Evolutionary conservation across 1,284 basidiomycete species (phyloP).

Genomic region (Cystobasidium sp.): DNA sequence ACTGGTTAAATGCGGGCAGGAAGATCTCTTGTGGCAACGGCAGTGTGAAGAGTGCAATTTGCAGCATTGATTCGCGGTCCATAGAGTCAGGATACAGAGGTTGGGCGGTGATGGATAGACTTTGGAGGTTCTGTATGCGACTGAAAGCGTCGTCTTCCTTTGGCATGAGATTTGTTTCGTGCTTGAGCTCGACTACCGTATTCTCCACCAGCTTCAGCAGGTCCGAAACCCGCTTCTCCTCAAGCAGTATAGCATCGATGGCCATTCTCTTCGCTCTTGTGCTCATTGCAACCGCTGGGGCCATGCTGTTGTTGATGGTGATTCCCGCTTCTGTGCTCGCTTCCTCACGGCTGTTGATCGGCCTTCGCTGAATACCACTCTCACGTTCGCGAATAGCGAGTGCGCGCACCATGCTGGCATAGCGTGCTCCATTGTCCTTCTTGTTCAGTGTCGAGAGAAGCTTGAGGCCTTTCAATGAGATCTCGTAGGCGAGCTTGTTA

Average conservation of each 20-base stretch:
- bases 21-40: conserved; percentile 34
- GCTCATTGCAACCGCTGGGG: not conserved
- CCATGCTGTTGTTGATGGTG: conserved; percentile 10
- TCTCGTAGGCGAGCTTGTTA: conserved; percentile 42
- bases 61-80: conserved; percentile 20
- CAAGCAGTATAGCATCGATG: conserved; percentile 8
- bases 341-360: conserved; percentile 27
- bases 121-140: conserved; percentile 18
- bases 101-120: conserved; percentile 26
- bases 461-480: conserved; percentile 27
- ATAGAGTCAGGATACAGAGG: conserved; percentile 22
- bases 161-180: conserved; percentile 41
- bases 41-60: conserved; percentile 31
- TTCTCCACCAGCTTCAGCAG: conserved; percentile 19
- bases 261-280: conserved; percentile 14
- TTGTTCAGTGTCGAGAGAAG: conserved; percentile 17
- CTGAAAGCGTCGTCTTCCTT: conserved; percentile 13
- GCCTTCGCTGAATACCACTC: conserved; percentile 15
- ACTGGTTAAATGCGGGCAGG: conserved; percentile 16
- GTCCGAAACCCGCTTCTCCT: conserved; percentile 23
- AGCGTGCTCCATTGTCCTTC: conserved; percentile 13
- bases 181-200: conserved; percentile 30
- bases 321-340: not conserved
- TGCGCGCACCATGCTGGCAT: conserved; percentile 35
- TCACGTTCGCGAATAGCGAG: conserved; percentile 35